phyloP scores from a whole-genome alignment of 164 flowering plant genomes.

The Tetrastigma voinierianum region DNA sequence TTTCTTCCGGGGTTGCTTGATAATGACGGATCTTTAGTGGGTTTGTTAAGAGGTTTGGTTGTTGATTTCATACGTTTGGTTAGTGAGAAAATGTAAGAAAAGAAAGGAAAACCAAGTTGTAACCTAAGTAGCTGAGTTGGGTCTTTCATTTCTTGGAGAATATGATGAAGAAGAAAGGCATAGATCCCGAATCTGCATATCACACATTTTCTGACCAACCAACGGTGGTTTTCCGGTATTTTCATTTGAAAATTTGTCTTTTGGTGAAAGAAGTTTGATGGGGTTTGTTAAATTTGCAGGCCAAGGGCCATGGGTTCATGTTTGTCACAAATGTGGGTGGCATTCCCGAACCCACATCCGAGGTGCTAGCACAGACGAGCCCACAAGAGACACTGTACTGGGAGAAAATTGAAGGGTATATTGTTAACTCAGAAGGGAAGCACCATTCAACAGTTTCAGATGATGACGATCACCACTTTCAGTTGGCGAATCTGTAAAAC shows the following conservation, averaged over 20 bases:
- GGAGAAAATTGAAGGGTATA: conserved; percentile 67
- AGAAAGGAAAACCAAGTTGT: no score
- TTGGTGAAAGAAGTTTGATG: no score
- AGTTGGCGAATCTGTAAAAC: conserved; percentile 48
- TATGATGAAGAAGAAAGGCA: no score
- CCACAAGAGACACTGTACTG: conserved; percentile 79
- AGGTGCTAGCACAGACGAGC: conserved; percentile 74
- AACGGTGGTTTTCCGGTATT: neutral
- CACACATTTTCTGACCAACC: no score
- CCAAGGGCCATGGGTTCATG: conserved; percentile 52
- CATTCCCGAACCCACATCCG: conserved; percentile 76
- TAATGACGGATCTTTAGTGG: no score
- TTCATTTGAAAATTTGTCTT: neutral
- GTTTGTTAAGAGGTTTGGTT: no score
- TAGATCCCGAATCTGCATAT: no score
- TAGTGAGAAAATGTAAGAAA: no score
- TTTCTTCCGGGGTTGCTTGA: no score
- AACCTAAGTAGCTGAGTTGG: no score
- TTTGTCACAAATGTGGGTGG: conserved; percentile 83
- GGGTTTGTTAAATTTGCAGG: conserved; percentile 27
- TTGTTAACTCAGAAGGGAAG: conserved; percentile 22
- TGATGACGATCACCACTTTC: conserved; percentile 39
- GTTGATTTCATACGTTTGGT: no score
- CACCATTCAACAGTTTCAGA: conserved; percentile 29
- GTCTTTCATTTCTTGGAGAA: no score